Base-by-base conservation (phyloP, 2,329 filamentous ascomycete genomes). In the Zasmidium cellare region DNA sequence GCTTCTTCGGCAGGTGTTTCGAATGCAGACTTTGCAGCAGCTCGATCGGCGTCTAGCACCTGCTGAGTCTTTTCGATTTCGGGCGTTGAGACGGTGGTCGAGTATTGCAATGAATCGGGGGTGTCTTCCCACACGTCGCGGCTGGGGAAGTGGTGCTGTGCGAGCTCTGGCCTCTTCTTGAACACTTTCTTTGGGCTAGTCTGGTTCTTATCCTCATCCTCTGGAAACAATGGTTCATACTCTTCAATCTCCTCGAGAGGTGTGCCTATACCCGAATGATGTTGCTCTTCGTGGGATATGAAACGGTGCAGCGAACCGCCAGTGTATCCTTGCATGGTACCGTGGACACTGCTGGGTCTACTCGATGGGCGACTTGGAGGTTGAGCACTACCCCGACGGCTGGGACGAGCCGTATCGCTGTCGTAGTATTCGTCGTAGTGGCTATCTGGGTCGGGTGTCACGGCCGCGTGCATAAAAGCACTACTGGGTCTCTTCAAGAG, bases 81-180 rank as follows among this genome's bases (percentile, higher is more conserved):
- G 1, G 92, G 92, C 0, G 91, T 94, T 2, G 88, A 90, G 7
- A 97, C 93, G 59, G 90, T 92, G 2, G 92, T 87, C 31, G 83
- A 78, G 50, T 85, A 86, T 69, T 94, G 87, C 53, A 91, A 81
- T 75, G 92, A 96, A 70, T 87, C 89, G 3, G 96, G 94, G 0
- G 91, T 88, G 73, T 99, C 96, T 77, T 99, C 94, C 94, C 94
- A 99, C 44, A 97, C 85, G 72, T 99, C 94, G 53, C 92, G 89
- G 74, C 92, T 97, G 1, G 94, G 94, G 75, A 99, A 99, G 61
- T 88, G 88, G 62, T 81, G 78, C 45, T 63, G 62, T 51, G 77
- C 76, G 57, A 80, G 71, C 53, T 76, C 77, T 24, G 79, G 77
- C 46, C 79, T 76, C 72, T 84, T 86, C 65, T 86, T 78, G 62